phyloP scores from a whole-genome alignment of 805 yeast genomes.

The Pichia membranifaciens region DNA sequence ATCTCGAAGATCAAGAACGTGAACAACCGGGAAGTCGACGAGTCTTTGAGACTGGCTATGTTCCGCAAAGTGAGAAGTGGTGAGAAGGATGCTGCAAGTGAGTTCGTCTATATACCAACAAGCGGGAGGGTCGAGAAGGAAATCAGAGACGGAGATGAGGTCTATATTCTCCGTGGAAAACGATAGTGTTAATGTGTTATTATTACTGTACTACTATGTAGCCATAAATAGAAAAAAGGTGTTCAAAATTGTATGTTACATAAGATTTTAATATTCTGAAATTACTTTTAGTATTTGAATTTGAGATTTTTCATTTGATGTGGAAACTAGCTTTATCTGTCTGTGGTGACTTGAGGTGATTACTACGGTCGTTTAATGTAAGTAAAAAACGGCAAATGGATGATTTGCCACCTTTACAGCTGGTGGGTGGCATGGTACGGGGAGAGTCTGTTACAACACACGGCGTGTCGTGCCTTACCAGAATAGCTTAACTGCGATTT shows the following conservation, averaged over 20 bases:
- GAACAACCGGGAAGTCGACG: slow-evolving; percentile 41
- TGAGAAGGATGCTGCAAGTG: slow-evolving; percentile 16
- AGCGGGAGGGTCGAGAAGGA: slow-evolving; percentile 36
- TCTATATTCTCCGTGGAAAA: slow-evolving; percentile 49
- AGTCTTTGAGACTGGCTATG: slow-evolving; percentile 40
- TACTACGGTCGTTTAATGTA: too few species aligned
- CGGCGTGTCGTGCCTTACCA: neutral
- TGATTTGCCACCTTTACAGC: too few species aligned
- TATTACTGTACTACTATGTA: slow-evolving; percentile 12
- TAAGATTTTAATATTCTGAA: too few species aligned
- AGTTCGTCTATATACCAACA: slow-evolving; percentile 28
- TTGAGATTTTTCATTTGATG: too few species aligned
- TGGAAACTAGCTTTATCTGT: too few species aligned
- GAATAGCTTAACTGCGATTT: too few species aligned
- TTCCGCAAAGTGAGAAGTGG: slow-evolving; percentile 32
- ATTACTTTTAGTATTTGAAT: too few species aligned
- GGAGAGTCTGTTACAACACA: neutral
- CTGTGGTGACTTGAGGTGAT: too few species aligned
- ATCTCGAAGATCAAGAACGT: slow-evolving; percentile 41
- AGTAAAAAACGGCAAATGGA: too few species aligned
- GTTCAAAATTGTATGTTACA: too few species aligned
- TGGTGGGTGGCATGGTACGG: too few species aligned
- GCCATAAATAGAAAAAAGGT: too few species aligned
- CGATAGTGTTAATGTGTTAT: neutral
- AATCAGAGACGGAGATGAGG: slow-evolving; percentile 43